Evolutionary conservation across 495 filamentous ascomycete genomes (phyloP).

Genomic region (Aspergillus ellipticus): DNA sequence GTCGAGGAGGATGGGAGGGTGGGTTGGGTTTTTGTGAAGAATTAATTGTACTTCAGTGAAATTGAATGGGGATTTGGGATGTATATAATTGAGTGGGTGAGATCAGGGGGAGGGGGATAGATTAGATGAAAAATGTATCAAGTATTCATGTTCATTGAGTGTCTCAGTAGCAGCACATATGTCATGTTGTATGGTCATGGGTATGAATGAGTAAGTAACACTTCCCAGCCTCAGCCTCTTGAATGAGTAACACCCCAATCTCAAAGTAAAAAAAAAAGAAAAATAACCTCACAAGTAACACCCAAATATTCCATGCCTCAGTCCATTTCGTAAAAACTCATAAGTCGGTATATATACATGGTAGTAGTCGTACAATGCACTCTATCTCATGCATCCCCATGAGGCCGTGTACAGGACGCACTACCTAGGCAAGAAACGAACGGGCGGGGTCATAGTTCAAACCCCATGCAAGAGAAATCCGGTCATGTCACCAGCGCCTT

Average conservation of each 20-base stretch:
- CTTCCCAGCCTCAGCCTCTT: too few relatives aligned
- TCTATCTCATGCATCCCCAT: not conserved
- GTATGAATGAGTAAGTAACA: too few relatives aligned
- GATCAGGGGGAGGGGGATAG: not conserved
- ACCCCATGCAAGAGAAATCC: constrained; percentile 23
- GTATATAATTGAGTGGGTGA: not conserved
- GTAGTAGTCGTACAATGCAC: not conserved
- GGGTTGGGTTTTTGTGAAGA: constrained; percentile 8
- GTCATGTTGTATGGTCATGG: too few relatives aligned
- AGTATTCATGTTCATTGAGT: too few relatives aligned
- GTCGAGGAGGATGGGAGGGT: constrained; percentile 9
- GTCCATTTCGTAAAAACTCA: too few relatives aligned
- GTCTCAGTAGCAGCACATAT: not conserved
- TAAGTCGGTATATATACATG: not conserved
- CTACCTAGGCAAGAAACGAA: constrained; percentile 4
- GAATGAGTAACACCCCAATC: not conserved
- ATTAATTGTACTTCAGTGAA: not conserved
- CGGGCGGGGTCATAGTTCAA: not conserved
- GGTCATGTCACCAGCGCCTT: constrained; percentile 28
- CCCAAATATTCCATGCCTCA: too few relatives aligned
- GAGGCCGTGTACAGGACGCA: not conserved
- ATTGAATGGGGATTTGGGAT: too few relatives aligned
- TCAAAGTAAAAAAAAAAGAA: not conserved
- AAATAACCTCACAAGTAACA: too few relatives aligned
- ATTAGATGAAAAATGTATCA: too few relatives aligned